A percentile compares a stretch with the other conserved stretches of the same genome.
phyloP scores from a whole-genome alignment of 169 alveolate species.

The Plasmodium coatneyi region DNA sequence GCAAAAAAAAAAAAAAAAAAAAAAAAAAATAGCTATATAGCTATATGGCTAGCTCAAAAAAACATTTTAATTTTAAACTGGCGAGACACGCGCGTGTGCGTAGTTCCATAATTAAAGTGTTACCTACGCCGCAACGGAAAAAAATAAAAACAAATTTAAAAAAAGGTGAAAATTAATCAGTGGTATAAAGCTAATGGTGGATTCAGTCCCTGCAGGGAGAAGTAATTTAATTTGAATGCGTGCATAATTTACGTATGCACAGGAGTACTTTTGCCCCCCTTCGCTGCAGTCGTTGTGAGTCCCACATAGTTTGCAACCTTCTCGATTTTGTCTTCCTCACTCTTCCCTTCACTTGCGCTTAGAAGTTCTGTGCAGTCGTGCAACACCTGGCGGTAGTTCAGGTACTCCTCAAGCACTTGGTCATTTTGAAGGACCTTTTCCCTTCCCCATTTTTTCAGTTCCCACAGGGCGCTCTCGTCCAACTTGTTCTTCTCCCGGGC shows the following conservation, averaged over 20 bases:
- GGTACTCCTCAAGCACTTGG: slow-evolving; percentile 22
- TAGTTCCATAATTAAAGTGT: not conserved
- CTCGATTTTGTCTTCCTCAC: slow-evolving; percentile 15
- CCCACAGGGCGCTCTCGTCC: slow-evolving; percentile 9
- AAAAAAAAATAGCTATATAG: no score
- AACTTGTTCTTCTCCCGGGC: slow-evolving; percentile 6
- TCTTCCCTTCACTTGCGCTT: slow-evolving; percentile 2
- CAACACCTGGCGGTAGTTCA: slow-evolving; percentile 28
- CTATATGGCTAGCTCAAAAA: no score
- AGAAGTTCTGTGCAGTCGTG: slow-evolving; percentile 24
- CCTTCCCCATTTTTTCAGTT: slow-evolving; percentile 47
- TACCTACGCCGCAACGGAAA: not conserved
- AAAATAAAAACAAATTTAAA: not conserved
- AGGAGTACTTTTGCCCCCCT: not conserved
- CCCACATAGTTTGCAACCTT: slow-evolving; percentile 70
- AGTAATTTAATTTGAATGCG: not conserved
- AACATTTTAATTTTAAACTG: not conserved
- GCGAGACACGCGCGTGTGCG: not conserved
- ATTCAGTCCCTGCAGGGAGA: not conserved
- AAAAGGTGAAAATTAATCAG: not conserved
- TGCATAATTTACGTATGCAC: not conserved
- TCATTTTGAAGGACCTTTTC: slow-evolving; percentile 11
- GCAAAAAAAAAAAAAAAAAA: not conserved
- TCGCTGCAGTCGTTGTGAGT: slow-evolving; percentile 6
- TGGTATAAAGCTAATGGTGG: not conserved